Evolutionary conservation across 2,329 filamentous ascomycete species (phyloP).

Genomic region (Talaromyces islandicus): DNA sequence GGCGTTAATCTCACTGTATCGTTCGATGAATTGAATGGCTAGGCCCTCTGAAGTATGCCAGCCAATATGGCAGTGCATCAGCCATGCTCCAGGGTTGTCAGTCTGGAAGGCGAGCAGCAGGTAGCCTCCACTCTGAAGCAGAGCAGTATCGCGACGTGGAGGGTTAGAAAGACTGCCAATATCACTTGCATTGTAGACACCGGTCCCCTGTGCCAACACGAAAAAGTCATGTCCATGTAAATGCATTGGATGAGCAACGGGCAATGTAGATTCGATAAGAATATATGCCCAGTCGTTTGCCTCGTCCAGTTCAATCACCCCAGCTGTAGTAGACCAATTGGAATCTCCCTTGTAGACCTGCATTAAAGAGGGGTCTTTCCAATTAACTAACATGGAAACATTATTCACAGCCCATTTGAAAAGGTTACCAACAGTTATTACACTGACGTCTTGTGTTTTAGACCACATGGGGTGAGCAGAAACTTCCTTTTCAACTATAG

Average conservation of each 20-base stretch:
- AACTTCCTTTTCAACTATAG: neutral
- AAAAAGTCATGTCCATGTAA: conserved; percentile 68
- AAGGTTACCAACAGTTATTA: conserved; percentile 20
- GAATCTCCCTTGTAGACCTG: conserved; percentile 17
- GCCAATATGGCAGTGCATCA: conserved; percentile 38
- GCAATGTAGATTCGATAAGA: conserved; percentile 18
- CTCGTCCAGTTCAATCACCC: conserved; percentile 18
- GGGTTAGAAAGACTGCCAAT: conserved; percentile 22
- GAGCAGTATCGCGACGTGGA: conserved; percentile 33
- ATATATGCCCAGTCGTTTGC: conserved; percentile 23
- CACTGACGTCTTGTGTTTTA: conserved; percentile 8
- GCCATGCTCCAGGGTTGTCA: conserved; percentile 40
- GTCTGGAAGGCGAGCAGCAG: conserved; percentile 36
- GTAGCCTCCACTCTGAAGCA: conserved; percentile 32
- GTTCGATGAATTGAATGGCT: conserved; percentile 23
- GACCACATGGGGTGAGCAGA: neutral
- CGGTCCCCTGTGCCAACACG: conserved; percentile 51
- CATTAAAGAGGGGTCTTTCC: conserved; percentile 11
- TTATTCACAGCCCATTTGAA: conserved; percentile 8
- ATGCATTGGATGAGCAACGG: conserved; percentile 55
- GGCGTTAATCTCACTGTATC: conserved; percentile 14
- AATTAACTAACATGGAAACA: conserved; percentile 15
- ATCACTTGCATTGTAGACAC: conserved; percentile 15
- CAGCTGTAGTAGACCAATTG: conserved; percentile 15
- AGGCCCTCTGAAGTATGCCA: conserved; percentile 20